Percentiles rank a stretch among this genome's conserved stretches.
phyloP scores from a whole-genome alignment of 1,284 basidiomycete species.

The Papiliotrema laurentii region DNA sequence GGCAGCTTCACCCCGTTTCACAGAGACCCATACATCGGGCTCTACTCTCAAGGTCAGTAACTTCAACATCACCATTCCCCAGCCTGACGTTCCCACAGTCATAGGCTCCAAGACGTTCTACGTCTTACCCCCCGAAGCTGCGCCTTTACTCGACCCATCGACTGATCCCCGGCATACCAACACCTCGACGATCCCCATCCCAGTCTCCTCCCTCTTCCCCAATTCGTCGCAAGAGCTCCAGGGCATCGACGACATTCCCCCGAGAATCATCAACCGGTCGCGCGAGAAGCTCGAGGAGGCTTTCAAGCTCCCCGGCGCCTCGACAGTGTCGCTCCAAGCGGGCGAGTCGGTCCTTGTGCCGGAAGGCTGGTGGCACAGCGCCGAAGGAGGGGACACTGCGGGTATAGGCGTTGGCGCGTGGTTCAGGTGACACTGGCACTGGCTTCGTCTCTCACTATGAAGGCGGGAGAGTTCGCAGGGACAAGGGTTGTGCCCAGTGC shows the following conservation, averaged over 20 bases:
- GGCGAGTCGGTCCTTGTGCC: constrained; percentile 42
- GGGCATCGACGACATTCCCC: constrained; percentile 14
- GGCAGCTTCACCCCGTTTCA: constrained; percentile 43
- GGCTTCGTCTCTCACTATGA: background rate
- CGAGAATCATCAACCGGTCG: constrained; percentile 8
- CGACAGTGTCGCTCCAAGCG: constrained; percentile 21
- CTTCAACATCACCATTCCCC: background rate
- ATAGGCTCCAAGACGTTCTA: constrained; percentile 37
- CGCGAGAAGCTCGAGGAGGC: constrained; percentile 15
- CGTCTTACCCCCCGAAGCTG: constrained; percentile 30
- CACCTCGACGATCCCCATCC: constrained; percentile 32
- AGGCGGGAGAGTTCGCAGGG: too few species aligned
- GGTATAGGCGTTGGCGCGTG: constrained; percentile 42
- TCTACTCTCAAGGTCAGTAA: constrained; percentile 38
- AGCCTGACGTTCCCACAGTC: constrained; percentile 12
- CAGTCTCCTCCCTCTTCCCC: constrained; percentile 23
- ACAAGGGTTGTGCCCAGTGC: background rate
- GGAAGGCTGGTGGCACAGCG: constrained; percentile 44
- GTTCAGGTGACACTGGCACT: constrained; percentile 26
- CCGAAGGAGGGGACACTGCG: constrained; percentile 24
- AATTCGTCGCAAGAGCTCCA: background rate
- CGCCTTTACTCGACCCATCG: constrained; percentile 17
- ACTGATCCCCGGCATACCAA: constrained; percentile 23
- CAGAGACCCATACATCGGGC: constrained; percentile 39
- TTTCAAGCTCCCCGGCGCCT: constrained; percentile 23